Conservation (phyloP, 768 basidiomycete genomes). For the Panellus pusillus region DNA sequence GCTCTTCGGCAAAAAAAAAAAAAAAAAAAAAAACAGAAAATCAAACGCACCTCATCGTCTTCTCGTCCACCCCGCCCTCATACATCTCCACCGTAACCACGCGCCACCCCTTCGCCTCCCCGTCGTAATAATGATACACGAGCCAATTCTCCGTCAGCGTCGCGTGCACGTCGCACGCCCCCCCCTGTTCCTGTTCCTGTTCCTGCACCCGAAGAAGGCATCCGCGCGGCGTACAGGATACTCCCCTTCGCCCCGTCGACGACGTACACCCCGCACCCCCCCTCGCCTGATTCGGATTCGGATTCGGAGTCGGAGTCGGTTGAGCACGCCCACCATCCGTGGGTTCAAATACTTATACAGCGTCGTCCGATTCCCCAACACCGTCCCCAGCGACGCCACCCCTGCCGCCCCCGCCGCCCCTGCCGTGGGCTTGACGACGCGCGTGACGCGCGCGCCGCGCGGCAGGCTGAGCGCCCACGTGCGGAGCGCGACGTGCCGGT, state of each 20-base stretch:
- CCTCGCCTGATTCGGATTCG: conserved; percentile 12
- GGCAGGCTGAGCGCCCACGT: conserved; percentile 68
- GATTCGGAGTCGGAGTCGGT: no score
- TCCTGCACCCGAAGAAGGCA: conserved; percentile 41
- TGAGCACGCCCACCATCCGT: conserved; percentile 67
- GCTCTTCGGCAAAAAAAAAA: not conserved
- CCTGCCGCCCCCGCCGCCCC: no score
- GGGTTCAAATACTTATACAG: conserved; percentile 95
- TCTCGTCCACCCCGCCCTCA: conserved; percentile 74
- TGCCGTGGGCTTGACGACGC: no score
- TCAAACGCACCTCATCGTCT: conserved; percentile 64
- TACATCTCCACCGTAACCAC: conserved; percentile 88
- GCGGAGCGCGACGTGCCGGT: conserved; percentile 50
- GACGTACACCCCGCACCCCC: conserved; percentile 66
- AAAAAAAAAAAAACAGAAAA: conserved; percentile 1
- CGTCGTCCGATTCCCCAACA: conserved; percentile 83
- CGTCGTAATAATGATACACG: conserved; percentile 83
- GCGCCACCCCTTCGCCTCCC: conserved; percentile 65
- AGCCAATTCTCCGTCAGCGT: conserved; percentile 89
- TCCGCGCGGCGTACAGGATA: conserved; percentile 61
- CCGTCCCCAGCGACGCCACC: conserved; percentile 83
- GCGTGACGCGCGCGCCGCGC: no score
- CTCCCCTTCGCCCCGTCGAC: conserved; percentile 81
- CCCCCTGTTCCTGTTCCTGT: no score
- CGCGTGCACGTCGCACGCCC: conserved; percentile 65